Percentiles rank a stretch among this genome's conserved stretches.
These are phyloP conservation scores for Lasiosphaeria hispida DNA, from an alignment of 495 filamentous ascomycete species.

Conservation along the genomic window DNA sequence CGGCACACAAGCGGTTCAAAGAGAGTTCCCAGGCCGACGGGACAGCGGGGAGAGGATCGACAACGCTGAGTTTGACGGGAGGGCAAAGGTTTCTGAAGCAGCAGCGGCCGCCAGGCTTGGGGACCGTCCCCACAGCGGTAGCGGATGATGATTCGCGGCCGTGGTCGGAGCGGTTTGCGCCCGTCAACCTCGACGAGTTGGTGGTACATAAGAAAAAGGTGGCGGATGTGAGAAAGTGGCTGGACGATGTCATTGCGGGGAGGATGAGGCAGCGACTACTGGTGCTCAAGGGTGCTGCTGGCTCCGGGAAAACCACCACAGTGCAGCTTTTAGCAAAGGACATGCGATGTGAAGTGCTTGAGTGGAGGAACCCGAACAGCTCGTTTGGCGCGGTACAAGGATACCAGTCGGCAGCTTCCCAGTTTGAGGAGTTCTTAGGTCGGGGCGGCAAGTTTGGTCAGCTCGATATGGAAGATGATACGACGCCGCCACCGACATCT, in stretches of 20 bases:
- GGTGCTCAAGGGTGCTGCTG: conserved; percentile 86
- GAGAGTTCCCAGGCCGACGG: conserved; percentile 15
- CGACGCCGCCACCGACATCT: conserved; percentile 6
- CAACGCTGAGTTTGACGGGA: conserved; percentile 16
- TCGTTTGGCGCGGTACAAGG: conserved; percentile 50
- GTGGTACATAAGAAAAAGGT: conserved; percentile 95
- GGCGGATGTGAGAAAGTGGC: conserved; percentile 76
- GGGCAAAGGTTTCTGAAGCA: conserved; percentile 43
- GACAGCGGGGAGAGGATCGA: background rate
- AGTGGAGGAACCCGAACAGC: conserved; percentile 84
- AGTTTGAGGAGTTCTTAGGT: conserved; percentile 89
- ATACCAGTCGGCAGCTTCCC: conserved; percentile 62
- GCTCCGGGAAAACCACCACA: conserved; percentile 89
- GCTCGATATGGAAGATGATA: conserved; percentile 59
- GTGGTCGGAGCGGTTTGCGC: conserved; percentile 84
- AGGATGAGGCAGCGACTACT: conserved; percentile 66
- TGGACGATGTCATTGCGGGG: conserved; percentile 68
- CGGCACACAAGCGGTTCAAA: conserved; percentile 45
- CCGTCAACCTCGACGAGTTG: conserved; percentile 70
- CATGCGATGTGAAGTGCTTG: conserved; percentile 69
- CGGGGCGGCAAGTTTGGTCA: conserved; percentile 75
- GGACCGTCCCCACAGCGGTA: background rate
- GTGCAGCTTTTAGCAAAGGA: conserved; percentile 69
- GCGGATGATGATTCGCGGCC: conserved; percentile 53
- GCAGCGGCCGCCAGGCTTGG: background rate